These are phyloP conservation scores for Cytospora schulzeri DNA, from an alignment of 2,329 filamentous ascomycete genomes.

Conservation along the genomic window DNA sequence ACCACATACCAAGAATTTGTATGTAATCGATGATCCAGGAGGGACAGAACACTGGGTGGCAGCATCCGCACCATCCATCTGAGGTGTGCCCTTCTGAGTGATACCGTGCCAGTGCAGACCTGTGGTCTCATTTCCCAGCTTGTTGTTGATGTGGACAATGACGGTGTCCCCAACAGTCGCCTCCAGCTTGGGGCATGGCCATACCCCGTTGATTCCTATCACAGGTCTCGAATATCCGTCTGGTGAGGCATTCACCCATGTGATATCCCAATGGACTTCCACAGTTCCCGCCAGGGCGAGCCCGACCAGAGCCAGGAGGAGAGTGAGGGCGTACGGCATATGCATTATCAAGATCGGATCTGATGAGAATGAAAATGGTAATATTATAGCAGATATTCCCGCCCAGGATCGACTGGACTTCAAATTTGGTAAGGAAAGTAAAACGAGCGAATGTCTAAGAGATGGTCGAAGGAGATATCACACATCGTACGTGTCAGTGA, in stretches of 20 bases:
- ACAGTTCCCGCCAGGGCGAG: constrained; percentile 37
- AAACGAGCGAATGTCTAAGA: not conserved
- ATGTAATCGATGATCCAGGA: constrained; percentile 55
- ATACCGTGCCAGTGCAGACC: constrained; percentile 63
- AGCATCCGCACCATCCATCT: constrained; percentile 61
- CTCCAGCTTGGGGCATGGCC: constrained; percentile 61
- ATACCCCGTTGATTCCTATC: constrained; percentile 61
- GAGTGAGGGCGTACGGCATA: not conserved
- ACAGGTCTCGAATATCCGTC: constrained; percentile 42
- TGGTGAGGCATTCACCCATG: constrained; percentile 43
- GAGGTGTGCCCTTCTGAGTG: constrained; percentile 52
- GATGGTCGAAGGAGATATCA: not conserved
- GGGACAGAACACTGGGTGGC: constrained; percentile 58
- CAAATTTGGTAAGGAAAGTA: not conserved
- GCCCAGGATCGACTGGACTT: not conserved
- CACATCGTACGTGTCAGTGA: not conserved
- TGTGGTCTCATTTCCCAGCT: constrained; percentile 54
- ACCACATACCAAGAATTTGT: constrained; percentile 49
- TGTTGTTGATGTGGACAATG: constrained; percentile 52
- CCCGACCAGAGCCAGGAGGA: constrained; percentile 31
- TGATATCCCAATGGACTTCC: constrained; percentile 43
- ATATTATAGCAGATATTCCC: not conserved
- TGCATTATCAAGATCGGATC: constrained; percentile 15
- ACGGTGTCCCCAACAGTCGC: constrained; percentile 54
- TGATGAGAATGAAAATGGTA: not conserved